phyloP scores from a whole-genome alignment of 2,329 filamentous ascomycete genomes.

The Alternaria viburni region DNA sequence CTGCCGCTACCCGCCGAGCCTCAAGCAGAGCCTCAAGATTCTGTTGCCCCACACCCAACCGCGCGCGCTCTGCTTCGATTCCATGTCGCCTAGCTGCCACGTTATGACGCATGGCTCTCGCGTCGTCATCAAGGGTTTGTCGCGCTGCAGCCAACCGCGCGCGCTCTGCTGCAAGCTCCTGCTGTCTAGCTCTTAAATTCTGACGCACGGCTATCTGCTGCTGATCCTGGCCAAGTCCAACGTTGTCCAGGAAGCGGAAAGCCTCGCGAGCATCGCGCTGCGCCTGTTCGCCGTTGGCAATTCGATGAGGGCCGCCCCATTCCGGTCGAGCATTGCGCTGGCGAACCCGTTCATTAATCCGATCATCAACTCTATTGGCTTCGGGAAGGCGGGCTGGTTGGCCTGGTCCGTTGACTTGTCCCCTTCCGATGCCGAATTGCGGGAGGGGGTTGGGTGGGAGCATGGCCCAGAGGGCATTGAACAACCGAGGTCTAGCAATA shows the following conservation, averaged over 20 bases:
- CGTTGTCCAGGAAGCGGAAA: neutral
- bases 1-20: neutral
- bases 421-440: neutral
- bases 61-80: neutral
- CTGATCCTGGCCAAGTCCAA: neutral
- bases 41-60: neutral
- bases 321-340: neutral
- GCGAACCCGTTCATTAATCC: neutral
- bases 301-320: neutral
- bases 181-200: neutral
- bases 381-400: neutral
- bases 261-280: neutral
- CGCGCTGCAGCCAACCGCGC: neutral
- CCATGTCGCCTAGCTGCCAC: neutral
- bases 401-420: neutral
- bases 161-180: neutral
- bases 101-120: neutral
- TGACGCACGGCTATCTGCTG: neutral
- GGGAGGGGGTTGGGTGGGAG: neutral
- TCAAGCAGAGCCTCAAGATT: neutral
- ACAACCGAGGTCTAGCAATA: conserved; percentile 8
- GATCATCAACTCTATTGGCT: neutral
- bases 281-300: neutral
- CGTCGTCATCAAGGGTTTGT: neutral
- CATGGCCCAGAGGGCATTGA: neutral